Base-by-base conservation (phyloP, 164 flowering plant species). In the Houttuynia cordata region DNA sequence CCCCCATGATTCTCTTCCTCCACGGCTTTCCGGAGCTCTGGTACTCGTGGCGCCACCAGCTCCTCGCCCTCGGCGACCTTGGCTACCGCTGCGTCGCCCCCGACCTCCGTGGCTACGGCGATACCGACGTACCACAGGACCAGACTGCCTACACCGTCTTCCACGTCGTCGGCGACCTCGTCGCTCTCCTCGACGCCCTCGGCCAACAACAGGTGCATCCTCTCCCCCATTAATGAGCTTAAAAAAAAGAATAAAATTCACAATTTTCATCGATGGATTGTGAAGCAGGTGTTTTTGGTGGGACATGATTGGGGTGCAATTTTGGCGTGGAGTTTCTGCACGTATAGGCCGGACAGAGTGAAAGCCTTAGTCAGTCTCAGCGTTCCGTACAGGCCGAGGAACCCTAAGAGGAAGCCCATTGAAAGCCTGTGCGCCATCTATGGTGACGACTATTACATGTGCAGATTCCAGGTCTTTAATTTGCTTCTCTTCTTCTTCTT, bases 381-480 rank as follows among this genome's bases (percentile, higher is more conserved):
- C 66, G 85, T 86, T 8, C 58, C 54, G 1, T 88, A 76, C 54
- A 15, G 7, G 50, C 87, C 80, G 0, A 64, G 87, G 13, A 70
- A 73, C 56, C 87, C 95, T 0, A 24, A 52, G 7, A 20, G 51
- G 40, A 81, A 72, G 69, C 82, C 81, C 1, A 1, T 77, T 7
- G 72, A 70, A 12, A 30, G 53, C 1, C 8, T 85, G 61, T 68
- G 67, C 22, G 73, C 76, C 17, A 41, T 64, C 54, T 85, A 71
- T 61, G 98, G 98, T 0, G 86, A 87, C 18, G 81, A 87, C 24
- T 78, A 81, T 58, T 91, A 91, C 57, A 74, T 91, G 0, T 72
- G 73, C 77, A 74, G 89, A 62, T 86, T 90, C 60, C 97, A 90
- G 95, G 97, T 86, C 25, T 25, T 14, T n/a, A n/a, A n/a, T 15